Base-by-base conservation (phyloP, 345 rosid species). In the Psidium guajava region DNA sequence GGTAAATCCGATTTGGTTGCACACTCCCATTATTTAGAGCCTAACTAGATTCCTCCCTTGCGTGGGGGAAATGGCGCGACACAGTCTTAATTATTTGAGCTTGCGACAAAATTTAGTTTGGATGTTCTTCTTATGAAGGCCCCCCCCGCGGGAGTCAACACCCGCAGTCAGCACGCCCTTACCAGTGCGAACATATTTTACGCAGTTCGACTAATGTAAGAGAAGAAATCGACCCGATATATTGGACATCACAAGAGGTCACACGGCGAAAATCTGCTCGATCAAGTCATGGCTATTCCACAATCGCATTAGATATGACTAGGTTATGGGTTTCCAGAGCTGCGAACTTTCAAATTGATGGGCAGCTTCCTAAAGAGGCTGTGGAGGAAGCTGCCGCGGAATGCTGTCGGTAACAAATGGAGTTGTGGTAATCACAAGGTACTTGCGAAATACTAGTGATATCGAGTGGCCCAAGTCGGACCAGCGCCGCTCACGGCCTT, bases 21-120 rank as follows among this genome's bases (percentile, higher is more conserved):
- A n/a, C n/a, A n/a, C n/a, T n/a, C n/a, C n/a, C n/a, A n/a, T n/a
- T n/a, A n/a, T n/a, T n/a, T n/a, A n/a, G 24, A 69, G 47, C 25
- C 47, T 69, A 69, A 36, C 18, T 20, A 69, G 77, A 69, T 36
- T 69, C 77, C 77, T 18, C 77, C 6, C 47, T 69, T 69, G 47
- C 77, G 77, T 69, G 77, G 77, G 8, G 77, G 77, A 69, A 40
- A 69, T 69, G 77, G 25, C 77, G 36, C 77, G 77, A 21, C 42
- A 5, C 47, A 0, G 21, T 69, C 40, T 4, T 36, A 69, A 36
- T 69, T 69, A 32, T 69, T 69, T 18, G 77, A 69, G 47, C 18
- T 8, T 5, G 24, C 77, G 36, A 69, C 77, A 18, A 18, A 8
- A 18, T 18, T 18, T 36, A 10, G 12, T 36, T 69, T 36, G 47